Conservation (phyloP, 257 asterid species). For the Orobanche coerulescens region DNA sequence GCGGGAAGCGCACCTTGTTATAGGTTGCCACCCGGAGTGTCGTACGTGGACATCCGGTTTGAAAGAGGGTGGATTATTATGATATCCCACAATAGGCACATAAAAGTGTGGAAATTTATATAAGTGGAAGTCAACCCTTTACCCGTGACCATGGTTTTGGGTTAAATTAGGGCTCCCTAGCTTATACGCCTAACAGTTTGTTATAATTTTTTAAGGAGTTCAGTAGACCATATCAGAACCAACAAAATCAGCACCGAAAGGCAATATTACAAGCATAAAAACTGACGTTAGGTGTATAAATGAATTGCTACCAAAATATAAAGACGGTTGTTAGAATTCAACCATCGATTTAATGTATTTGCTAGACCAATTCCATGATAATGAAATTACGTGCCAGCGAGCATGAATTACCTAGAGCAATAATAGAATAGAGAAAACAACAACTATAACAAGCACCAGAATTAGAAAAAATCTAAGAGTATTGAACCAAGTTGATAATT, state of each 20-base stretch:
- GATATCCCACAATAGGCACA: too few species aligned
- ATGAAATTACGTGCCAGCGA: background rate
- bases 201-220: background rate
- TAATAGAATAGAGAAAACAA: constrained; percentile 5
- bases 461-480: background rate
- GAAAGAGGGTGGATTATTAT: too few species aligned
- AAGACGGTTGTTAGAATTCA: constrained; percentile 3
- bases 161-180: too few species aligned
- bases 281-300: background rate
- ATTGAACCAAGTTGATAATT: constrained; percentile 5
- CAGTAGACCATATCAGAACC: background rate
- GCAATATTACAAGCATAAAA: background rate
- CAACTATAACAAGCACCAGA: constrained; percentile 12
- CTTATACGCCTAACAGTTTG: too few species aligned
- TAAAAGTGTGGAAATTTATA: too few species aligned
- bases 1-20: too few species aligned
- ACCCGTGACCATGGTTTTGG: too few species aligned
- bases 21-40: too few species aligned
- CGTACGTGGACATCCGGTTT: too few species aligned
- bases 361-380: constrained; percentile 3
- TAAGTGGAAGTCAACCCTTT: too few species aligned
- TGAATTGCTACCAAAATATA: background rate
- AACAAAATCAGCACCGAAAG: background rate
- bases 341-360: constrained; percentile 1
- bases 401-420: background rate